Conservation (phyloP, 179 eudicot genomes). For the Sideroxylon spinosum region DNA sequence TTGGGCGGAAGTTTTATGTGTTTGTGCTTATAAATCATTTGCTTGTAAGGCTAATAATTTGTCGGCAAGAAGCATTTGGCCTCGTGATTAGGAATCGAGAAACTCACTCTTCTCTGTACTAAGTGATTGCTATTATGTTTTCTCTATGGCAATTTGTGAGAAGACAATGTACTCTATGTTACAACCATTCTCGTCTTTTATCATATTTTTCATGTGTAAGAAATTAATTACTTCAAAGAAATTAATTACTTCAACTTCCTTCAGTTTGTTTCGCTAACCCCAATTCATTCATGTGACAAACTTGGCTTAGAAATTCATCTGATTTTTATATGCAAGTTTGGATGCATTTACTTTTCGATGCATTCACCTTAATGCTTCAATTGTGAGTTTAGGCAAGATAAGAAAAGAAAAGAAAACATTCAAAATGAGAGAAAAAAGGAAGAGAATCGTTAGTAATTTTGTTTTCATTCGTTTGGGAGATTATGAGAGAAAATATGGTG, state of each 20-base stretch:
- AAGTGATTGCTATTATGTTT: not conserved
- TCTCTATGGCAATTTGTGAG: not conserved
- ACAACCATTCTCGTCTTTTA: no score
- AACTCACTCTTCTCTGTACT: not conserved
- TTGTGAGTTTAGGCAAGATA: no score
- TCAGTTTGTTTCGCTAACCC: not conserved
- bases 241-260: not conserved
- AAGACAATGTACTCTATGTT: not conserved
- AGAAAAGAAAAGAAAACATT: no score
- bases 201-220: not conserved
- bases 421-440: no score
- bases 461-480: no score
- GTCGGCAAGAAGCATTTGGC: not conserved
- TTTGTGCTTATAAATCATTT: no score
- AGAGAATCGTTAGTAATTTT: no score
- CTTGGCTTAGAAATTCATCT: not conserved
- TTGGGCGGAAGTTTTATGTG: not conserved
- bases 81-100: not conserved
- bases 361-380: not conserved
- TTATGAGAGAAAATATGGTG: no score
- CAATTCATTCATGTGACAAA: not conserved
- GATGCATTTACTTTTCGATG: not conserved
- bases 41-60: not conserved
- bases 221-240: not conserved
- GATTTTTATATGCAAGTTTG: not conserved